Percentiles rank a stretch among this genome's conserved stretches.
These are phyloP conservation scores for Rhizoctonia solani DNA, from an alignment of 1,284 basidiomycete genomes.

Conservation along the genomic window DNA sequence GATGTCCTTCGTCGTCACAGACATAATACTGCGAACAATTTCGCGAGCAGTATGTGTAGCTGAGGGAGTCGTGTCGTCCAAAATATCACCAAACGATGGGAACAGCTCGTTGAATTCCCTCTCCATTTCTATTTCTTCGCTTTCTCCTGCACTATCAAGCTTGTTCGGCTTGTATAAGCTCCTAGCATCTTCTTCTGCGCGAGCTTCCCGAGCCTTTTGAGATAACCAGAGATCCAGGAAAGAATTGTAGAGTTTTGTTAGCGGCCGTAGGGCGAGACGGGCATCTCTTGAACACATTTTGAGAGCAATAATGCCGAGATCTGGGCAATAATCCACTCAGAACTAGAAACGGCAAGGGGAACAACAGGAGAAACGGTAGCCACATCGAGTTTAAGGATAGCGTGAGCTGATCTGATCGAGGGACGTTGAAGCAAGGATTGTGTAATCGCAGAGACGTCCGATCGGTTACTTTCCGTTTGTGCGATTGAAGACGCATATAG, in stretches of 20 bases:
- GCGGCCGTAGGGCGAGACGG: neutral
- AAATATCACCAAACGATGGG: conserved; percentile 76
- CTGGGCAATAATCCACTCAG: conserved; percentile 24
- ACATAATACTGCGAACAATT: conserved; percentile 40
- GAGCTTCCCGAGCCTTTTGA: conserved; percentile 72
- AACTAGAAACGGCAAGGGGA: conserved; percentile 1
- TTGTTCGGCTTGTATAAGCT: conserved; percentile 80
- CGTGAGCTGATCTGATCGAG: neutral
- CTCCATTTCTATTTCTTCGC: conserved; percentile 73
- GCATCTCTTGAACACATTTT: neutral
- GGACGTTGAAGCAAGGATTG: conserved; percentile 1
- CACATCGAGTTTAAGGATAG: neutral
- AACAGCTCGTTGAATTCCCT: conserved; percentile 82
- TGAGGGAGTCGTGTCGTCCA: conserved; percentile 43
- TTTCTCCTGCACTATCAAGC: conserved; percentile 63
- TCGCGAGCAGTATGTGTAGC: conserved; percentile 33
- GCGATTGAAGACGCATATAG: conserved; percentile 45
- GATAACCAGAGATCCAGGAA: conserved; percentile 81
- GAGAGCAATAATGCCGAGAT: conserved; percentile 3
- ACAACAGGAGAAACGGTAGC: neutral
- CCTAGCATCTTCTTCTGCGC: conserved; percentile 65
- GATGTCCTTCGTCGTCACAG: conserved; percentile 28
- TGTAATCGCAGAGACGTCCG: neutral
- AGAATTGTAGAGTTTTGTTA: conserved; percentile 64
- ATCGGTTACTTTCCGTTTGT: neutral